Evolutionary conservation across 805 yeast species (phyloP).

Genomic region (Lachancea quebecensis): DNA sequence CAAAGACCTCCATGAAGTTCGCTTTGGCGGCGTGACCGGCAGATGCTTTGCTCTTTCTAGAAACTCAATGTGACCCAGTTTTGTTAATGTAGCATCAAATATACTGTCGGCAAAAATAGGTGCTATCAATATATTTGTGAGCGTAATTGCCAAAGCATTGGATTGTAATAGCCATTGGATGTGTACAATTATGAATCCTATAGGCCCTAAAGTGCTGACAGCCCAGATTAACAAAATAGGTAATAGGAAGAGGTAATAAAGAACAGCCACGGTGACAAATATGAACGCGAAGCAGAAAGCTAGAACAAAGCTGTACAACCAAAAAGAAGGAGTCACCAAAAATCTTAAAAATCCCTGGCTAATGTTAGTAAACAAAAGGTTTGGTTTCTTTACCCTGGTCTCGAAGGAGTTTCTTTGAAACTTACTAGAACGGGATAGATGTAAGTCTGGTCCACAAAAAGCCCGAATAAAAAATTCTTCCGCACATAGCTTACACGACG

Average conservation of each 20-base stretch:
- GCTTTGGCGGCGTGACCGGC: constrained; percentile 5
- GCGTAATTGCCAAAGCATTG: constrained; percentile 20
- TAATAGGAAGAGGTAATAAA: constrained; percentile 22
- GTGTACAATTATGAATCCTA: constrained; percentile 27
- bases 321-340: constrained; percentile 18
- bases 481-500: constrained; percentile 1
- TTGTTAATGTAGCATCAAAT: constrained; percentile 16
- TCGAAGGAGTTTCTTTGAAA: neutral
- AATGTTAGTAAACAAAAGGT: constrained; percentile 1
- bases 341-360: constrained; percentile 25
- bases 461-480: constrained; percentile 8
- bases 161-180: constrained; percentile 28
- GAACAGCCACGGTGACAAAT: constrained; percentile 17
- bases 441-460: constrained; percentile 5
- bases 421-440: constrained; percentile 10
- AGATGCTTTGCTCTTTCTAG: constrained; percentile 5
- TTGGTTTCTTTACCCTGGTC: too few species aligned
- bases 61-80: constrained; percentile 5
- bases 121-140: constrained; percentile 21
- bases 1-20: constrained; percentile 3
- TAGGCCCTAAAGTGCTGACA: constrained; percentile 26
- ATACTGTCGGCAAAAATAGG: constrained; percentile 19
- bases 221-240: constrained; percentile 25
- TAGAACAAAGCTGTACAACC: constrained; percentile 25
- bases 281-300: constrained; percentile 18